Base-by-base conservation (phyloP, 2,329 filamentous ascomycete genomes). In the Nemania sp. region DNA sequence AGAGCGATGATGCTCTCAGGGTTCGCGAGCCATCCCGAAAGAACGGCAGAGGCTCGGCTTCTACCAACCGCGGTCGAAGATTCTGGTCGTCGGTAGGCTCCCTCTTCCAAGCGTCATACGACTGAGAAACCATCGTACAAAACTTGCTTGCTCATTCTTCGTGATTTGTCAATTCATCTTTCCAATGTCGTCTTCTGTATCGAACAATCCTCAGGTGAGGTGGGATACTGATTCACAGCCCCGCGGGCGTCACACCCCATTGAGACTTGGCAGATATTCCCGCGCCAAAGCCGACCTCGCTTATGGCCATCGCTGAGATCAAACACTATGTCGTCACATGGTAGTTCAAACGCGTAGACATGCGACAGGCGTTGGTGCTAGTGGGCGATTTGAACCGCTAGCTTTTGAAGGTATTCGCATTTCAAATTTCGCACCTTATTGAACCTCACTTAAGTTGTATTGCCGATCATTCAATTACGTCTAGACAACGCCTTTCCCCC, bases 21-120 rank as follows among this genome's bases (percentile, higher is more conserved):
- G 49, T 22, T 61, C 56, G 61, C 56, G 52, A 26, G 20, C 3
- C 26, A 49, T 52, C 13, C 66, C 66, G 53, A 60, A 52, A 38
- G 35, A 52, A 45, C 56, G 66, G 56, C 62, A 45, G 26, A 66
- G 62, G 49, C 57, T 61, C 62, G 66, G 57, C 62, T 47, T 65
- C 53, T 45, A 0, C 41, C 13, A 43, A 53, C 54, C 22, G 18
- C n/a, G 8, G 22, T 57, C 53, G 66, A 68, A 68, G 20, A 53
- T 66, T 68, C 62, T 59, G 13, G 51, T 41, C 29, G 38, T 56
- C 53, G 59, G 43, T 49, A 18, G 45, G 53, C 20, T 32, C n/a
- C 52, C 35, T 43, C 27, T 43, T 38, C 22, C n/a, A 54, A 41
- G n/a, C 11, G 53, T 66, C 62, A 22, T 68, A 62, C 38, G 66